Evolutionary conservation across 2,329 filamentous ascomycete genomes (phyloP).

Genomic region (Westerdykella aurantiaca): DNA sequence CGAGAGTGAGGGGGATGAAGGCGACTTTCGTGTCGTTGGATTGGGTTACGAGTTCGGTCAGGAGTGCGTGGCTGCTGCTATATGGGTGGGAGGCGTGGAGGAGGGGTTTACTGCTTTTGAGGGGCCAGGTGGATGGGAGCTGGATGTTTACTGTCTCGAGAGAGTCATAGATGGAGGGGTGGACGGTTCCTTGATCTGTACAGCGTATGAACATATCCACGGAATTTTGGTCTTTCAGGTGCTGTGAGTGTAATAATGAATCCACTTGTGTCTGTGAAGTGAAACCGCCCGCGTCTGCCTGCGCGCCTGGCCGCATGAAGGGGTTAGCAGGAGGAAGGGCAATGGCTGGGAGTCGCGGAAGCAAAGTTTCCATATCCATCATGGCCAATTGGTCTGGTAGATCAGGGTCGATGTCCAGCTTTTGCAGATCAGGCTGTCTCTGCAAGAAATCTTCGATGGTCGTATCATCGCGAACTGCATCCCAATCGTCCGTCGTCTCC

Average conservation of each 20-base stretch:
- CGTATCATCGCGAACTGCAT: constrained; percentile 28
- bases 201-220: constrained; percentile 75
- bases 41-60: constrained; percentile 48
- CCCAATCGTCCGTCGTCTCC: constrained; percentile 29
- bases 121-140: constrained; percentile 40
- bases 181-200: constrained; percentile 63
- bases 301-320: constrained; percentile 21
- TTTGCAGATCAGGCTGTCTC: constrained; percentile 29
- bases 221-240: constrained; percentile 62
- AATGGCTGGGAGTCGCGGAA: constrained; percentile 37
- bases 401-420: constrained; percentile 33
- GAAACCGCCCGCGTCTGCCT: constrained; percentile 34
- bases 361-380: constrained; percentile 36
- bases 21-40: constrained; percentile 33
- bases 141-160: constrained; percentile 68
- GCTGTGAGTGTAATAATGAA: constrained; percentile 37
- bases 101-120: constrained; percentile 46
- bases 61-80: constrained; percentile 68
- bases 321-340: constrained; percentile 30
- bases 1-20: constrained; percentile 68
- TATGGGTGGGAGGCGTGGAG: constrained; percentile 66
- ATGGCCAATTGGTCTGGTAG: constrained; percentile 37
- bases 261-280: constrained; percentile 38
- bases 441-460: constrained; percentile 39
- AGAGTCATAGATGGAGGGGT: constrained; percentile 79